phyloP scores from a whole-genome alignment of 2,329 filamentous ascomycete genomes.

The Epicoccum nigrum region DNA sequence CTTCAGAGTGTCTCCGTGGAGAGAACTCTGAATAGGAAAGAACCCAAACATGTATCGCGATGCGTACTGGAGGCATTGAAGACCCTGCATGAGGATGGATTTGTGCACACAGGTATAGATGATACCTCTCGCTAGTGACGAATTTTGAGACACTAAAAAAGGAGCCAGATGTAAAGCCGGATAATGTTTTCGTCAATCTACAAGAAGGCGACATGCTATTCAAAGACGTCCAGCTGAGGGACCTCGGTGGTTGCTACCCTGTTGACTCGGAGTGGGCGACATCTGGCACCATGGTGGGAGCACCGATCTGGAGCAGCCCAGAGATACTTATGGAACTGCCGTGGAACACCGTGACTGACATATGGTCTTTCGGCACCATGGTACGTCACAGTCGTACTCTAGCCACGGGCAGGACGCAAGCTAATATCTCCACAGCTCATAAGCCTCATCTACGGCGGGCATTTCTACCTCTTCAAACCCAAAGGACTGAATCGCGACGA shows the following conservation, averaged over 20 bases:
- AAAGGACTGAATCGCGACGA: constrained; percentile 25
- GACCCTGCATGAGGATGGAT: constrained; percentile 33
- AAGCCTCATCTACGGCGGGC: constrained; percentile 34
- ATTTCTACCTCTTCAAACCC: constrained; percentile 36
- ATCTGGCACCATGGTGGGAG: constrained; percentile 41
- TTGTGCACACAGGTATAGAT: constrained; percentile 32
- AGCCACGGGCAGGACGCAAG: constrained; percentile 3
- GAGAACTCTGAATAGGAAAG: constrained; percentile 23
- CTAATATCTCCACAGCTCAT: constrained; percentile 29
- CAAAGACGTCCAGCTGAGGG: constrained; percentile 43
- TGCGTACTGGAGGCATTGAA: constrained; percentile 31
- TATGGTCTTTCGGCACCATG: constrained; percentile 50
- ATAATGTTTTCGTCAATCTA: constrained; percentile 49
- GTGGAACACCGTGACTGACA: constrained; percentile 49
- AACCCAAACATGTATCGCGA: constrained; percentile 27
- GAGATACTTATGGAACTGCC: constrained; percentile 35
- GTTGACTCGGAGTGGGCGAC: constrained; percentile 28
- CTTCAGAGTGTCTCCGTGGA: constrained; percentile 19
- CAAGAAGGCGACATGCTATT: constrained; percentile 38
- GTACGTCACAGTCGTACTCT: constrained; percentile 28
- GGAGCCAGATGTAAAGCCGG: constrained; percentile 40
- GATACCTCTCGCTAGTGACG: background rate
- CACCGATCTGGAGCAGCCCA: constrained; percentile 48
- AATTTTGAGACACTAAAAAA: background rate
- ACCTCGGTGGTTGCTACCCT: constrained; percentile 39